phyloP scores from a whole-genome alignment of 805 yeast species.

The Lipomyces sp. region DNA sequence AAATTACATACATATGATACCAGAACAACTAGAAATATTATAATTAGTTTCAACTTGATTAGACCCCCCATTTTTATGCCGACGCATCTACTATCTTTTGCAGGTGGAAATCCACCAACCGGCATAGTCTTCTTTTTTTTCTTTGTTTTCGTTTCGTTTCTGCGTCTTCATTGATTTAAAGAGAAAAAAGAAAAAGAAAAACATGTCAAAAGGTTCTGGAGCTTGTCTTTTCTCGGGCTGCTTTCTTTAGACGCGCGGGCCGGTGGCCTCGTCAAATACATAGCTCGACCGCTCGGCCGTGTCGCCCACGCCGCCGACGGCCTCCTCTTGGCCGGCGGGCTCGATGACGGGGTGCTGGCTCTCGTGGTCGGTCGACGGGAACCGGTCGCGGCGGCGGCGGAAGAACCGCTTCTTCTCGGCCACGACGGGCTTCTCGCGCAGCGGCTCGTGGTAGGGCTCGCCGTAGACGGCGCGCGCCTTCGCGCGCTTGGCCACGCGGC shows the following conservation, averaged over 20 bases:
- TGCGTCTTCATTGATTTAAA: no score
- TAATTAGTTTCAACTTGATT: no score
- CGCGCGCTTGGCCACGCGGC: constrained; percentile 12
- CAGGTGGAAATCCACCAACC: no score
- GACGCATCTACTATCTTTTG: no score
- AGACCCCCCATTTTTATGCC: no score
- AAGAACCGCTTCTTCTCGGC: constrained; percentile 15
- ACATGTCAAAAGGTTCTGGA: constrained; percentile 5
- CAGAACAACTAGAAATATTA: no score
- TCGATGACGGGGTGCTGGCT: constrained; percentile 15
- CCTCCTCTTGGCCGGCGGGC: background rate
- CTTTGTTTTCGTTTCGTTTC: no score
- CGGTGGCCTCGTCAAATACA: constrained; percentile 5
- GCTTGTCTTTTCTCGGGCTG: background rate
- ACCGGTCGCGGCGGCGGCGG: constrained; percentile 19
- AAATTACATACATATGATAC: no score
- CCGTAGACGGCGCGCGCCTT: constrained; percentile 13
- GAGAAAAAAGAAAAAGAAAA: background rate
- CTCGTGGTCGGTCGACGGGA: constrained; percentile 14
- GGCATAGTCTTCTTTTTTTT: background rate
- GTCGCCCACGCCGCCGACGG: background rate
- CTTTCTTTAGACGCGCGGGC: background rate
- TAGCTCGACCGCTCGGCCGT: constrained; percentile 13
- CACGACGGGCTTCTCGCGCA: constrained; percentile 8
- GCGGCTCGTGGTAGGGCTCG: constrained; percentile 14